These are phyloP conservation scores for Kodamaea sp. DNA, from an alignment of 1,139 yeast genomes.

Conservation along the genomic window DNA sequence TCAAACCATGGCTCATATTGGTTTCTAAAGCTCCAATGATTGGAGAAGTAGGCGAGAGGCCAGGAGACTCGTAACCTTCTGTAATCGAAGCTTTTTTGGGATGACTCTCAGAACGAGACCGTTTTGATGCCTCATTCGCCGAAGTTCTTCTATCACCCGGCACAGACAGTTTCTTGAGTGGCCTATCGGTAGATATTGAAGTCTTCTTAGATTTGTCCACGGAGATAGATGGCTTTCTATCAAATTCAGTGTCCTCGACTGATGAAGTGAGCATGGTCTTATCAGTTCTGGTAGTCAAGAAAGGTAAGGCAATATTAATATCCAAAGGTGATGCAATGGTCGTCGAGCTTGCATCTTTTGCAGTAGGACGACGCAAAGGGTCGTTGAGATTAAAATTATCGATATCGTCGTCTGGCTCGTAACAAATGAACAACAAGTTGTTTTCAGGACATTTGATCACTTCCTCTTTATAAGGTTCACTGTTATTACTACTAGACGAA, in stretches of 20 bases:
- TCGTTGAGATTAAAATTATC: constrained; percentile 20
- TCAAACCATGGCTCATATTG: constrained; percentile 30
- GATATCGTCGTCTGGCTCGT: constrained; percentile 44
- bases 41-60: constrained; percentile 28
- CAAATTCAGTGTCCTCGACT: constrained; percentile 21
- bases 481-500: constrained; percentile 22
- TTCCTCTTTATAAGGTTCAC: constrained; percentile 61
- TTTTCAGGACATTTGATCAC: constrained; percentile 60
- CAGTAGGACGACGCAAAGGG: constrained; percentile 9
- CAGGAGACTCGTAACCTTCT: constrained; percentile 5
- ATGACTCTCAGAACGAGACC: neutral
- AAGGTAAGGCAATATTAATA: constrained; percentile 48
- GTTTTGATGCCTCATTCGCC: neutral
- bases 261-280: constrained; percentile 29
- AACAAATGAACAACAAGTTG: constrained; percentile 60
- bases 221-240: constrained; percentile 18
- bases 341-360: constrained; percentile 11
- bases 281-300: constrained; percentile 44
- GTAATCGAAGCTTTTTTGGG: neutral
- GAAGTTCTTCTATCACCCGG: neutral
- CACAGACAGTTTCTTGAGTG: constrained; percentile 2
- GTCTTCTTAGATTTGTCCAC: constrained; percentile 1
- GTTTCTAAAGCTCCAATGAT: constrained; percentile 46
- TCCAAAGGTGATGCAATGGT: constrained; percentile 50
- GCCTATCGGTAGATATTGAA: too few relatives aligned